Evolutionary conservation across 2,329 filamentous ascomycete genomes (phyloP).

Genomic region (Elsinoe perseae): DNA sequence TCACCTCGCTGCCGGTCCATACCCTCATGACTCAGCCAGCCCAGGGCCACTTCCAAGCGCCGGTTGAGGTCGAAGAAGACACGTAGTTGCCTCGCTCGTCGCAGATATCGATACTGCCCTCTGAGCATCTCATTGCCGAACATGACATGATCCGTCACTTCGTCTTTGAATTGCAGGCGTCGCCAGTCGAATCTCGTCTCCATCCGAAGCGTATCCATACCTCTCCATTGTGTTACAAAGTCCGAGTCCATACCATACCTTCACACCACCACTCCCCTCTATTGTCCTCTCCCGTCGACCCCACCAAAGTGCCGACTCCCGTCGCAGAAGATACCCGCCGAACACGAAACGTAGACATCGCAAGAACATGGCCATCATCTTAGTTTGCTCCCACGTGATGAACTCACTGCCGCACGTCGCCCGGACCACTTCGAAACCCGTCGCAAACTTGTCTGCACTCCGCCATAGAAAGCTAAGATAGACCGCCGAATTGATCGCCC

Average conservation of each 20-base stretch:
- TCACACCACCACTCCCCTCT: not conserved
- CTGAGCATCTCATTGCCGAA: not conserved
- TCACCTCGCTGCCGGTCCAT: not conserved
- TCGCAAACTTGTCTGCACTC: conserved; percentile 4
- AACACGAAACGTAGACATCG: conserved; percentile 1
- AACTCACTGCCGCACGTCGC: too few species aligned
- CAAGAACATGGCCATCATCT: conserved; percentile 12
- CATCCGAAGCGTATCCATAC: conserved; percentile 1
- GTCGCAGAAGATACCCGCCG: not conserved
- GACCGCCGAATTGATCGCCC: not conserved
- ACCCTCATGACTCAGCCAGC: not conserved
- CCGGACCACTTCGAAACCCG: not conserved
- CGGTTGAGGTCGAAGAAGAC: not conserved
- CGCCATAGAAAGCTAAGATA: conserved; percentile 1
- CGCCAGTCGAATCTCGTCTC: not conserved
- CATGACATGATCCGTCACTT: not conserved
- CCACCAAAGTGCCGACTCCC: not conserved
- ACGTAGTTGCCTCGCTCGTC: not conserved
- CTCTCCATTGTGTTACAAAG: not conserved
- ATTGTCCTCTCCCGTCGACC: not conserved
- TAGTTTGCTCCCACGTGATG: not conserved
- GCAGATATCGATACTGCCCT: not conserved
- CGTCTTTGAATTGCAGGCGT: not conserved
- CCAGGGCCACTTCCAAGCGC: not conserved
- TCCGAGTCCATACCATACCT: not conserved